These are phyloP conservation scores for Paraphaeosphaeria sporulosa DNA, from an alignment of 2,329 filamentous ascomycete genomes.

Conservation along the genomic window DNA sequence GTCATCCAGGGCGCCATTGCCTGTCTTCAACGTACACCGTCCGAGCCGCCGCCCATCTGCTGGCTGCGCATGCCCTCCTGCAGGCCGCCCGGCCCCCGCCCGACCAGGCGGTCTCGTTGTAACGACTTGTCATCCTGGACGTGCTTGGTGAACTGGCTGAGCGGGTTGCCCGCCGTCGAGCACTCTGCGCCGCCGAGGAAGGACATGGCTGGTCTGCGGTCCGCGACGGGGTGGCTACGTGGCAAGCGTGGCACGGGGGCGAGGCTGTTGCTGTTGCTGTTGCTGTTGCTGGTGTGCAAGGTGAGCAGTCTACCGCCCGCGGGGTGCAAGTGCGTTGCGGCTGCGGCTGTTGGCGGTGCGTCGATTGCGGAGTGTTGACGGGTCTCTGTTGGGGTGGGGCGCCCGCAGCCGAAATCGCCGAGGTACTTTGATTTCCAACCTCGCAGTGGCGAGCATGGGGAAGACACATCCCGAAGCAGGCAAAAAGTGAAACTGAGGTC, in stretches of 20 bases:
- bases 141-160: constrained; percentile 97
- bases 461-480: background rate
- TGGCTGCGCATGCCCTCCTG: constrained; percentile 80
- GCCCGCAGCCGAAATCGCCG: constrained; percentile 21
- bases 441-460: constrained; percentile 15
- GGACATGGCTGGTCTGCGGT: constrained; percentile 74
- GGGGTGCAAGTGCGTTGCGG: background rate
- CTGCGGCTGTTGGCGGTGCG: background rate
- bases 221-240: background rate
- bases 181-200: constrained; percentile 96
- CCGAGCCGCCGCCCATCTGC: constrained; percentile 73
- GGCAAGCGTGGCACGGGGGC: background rate
- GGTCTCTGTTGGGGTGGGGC: constrained; percentile 20
- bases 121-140: constrained; percentile 95
- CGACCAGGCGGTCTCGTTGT: constrained; percentile 87
- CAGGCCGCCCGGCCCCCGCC: constrained; percentile 73
- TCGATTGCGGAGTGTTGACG: constrained; percentile 9
- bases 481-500: background rate
- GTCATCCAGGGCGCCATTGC: no score
- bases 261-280: background rate
- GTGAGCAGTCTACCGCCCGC: background rate
- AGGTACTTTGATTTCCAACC: constrained; percentile 27
- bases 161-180: constrained; percentile 92
- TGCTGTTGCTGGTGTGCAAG: constrained; percentile 1
- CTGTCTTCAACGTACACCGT: constrained; percentile 52